phyloP scores from a whole-genome alignment of 495 filamentous ascomycete species.

The Penicillium antarcticum region DNA sequence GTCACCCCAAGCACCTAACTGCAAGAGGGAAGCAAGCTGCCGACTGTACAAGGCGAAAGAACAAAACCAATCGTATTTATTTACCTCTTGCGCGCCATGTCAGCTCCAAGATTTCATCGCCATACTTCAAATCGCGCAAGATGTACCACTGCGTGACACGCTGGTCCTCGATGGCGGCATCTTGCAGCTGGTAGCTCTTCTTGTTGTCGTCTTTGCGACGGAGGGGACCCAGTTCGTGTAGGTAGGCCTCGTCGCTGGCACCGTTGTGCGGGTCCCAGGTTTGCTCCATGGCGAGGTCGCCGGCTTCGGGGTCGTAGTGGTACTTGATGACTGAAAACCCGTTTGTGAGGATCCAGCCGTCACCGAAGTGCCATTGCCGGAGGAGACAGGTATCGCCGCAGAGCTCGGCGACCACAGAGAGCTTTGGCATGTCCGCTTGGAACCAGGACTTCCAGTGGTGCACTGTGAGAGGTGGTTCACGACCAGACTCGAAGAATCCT shows the following conservation, averaged over 20 bases:
- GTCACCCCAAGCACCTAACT: not conserved
- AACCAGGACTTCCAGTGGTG: conserved; percentile 61
- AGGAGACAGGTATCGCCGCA: conserved; percentile 56
- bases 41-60: conserved; percentile 3
- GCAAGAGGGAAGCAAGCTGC: not conserved
- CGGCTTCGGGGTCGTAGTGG: conserved; percentile 28
- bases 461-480: conserved; percentile 47
- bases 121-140: conserved; percentile 28
- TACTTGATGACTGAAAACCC: conserved; percentile 55
- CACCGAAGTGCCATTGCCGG: conserved; percentile 54
- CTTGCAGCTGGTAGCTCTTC: conserved; percentile 31
- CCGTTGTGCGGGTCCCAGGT: conserved; percentile 45
- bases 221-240: conserved; percentile 42
- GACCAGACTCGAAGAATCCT: conserved; percentile 55
- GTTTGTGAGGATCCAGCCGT: conserved; percentile 56
- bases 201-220: conserved; percentile 39
- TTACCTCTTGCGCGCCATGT: conserved; percentile 39
- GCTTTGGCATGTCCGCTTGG: conserved; percentile 48
- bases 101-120: conserved; percentile 40
- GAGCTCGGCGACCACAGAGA: conserved; percentile 45
- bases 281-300: conserved; percentile 40
- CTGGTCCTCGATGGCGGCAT: conserved; percentile 29
- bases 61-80: not conserved
- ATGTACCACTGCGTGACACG: conserved; percentile 42
- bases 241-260: conserved; percentile 34